Percentiles rank a stretch among this genome's conserved stretches.
phyloP scores from a whole-genome alignment of 768 basidiomycete genomes.

The Lactarius akahatsu region DNA sequence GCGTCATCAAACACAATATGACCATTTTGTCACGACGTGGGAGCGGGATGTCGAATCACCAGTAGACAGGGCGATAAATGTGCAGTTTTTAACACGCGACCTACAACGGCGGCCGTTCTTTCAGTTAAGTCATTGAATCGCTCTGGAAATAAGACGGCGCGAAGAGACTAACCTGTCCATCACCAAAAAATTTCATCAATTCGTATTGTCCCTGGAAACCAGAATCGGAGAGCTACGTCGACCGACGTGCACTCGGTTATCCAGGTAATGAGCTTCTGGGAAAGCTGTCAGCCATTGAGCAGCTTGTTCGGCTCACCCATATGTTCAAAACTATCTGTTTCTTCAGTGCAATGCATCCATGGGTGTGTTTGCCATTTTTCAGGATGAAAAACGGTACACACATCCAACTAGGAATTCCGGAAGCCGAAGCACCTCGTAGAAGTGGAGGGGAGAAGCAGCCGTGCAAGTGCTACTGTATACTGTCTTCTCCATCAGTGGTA shows the following conservation, averaged over 20 bases:
- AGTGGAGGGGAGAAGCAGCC: constrained; percentile 86
- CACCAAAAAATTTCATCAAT: background rate
- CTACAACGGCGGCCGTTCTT: background rate
- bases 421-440: constrained; percentile 71
- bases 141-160: background rate
- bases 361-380: no score
- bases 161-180: background rate
- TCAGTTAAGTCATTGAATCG: background rate
- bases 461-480: constrained; percentile 64
- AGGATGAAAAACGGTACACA: constrained; percentile 31
- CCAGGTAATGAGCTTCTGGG: constrained; percentile 60
- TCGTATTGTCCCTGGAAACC: background rate
- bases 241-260: background rate
- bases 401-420: constrained; percentile 90
- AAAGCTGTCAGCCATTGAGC: constrained; percentile 59
- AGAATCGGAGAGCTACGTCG: background rate
- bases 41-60: background rate
- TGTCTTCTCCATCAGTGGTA: constrained; percentile 36
- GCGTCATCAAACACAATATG: background rate
- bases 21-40: constrained; percentile 5
- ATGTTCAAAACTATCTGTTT: constrained; percentile 68
- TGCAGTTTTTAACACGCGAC: background rate
- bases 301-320: constrained; percentile 89
- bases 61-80: background rate
- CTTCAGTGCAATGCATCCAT: background rate